These are phyloP conservation scores for Albophoma yamanashiensis DNA, from an alignment of 2,329 filamentous ascomycete species.

Conservation along the genomic window DNA sequence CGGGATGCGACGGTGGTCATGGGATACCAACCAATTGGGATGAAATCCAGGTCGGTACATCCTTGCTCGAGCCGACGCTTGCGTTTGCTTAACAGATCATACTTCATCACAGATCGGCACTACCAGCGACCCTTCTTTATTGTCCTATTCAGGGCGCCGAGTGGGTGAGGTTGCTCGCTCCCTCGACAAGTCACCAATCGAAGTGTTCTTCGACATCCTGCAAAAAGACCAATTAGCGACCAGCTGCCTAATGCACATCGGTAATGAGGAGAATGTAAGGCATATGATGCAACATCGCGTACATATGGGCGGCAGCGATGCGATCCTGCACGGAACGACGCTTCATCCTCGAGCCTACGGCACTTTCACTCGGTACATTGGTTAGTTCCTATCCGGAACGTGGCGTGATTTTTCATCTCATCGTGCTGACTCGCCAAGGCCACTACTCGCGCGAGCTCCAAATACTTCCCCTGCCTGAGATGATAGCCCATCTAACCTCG, in stretches of 20 bases:
- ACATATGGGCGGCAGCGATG: slow-evolving; percentile 13
- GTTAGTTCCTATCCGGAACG: slow-evolving; percentile 1
- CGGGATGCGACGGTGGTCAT: slow-evolving; percentile 13
- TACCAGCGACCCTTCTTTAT: slow-evolving; percentile 4
- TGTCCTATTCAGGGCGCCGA: slow-evolving; percentile 9
- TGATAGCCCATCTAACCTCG: slow-evolving; percentile 12
- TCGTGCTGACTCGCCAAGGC: slow-evolving; percentile 1
- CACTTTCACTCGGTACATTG: slow-evolving; percentile 13
- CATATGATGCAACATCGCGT: slow-evolving; percentile 14
- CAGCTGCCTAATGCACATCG: slow-evolving; percentile 12
- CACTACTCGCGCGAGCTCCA: slow-evolving; percentile 12
- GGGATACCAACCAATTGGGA: slow-evolving; percentile 16
- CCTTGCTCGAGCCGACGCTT: not conserved
- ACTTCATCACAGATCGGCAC: slow-evolving; percentile 5
- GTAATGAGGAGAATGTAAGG: slow-evolving; percentile 12
- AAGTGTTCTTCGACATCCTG: slow-evolving; percentile 11
- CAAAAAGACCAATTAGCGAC: slow-evolving; percentile 11
- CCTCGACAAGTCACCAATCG: slow-evolving; percentile 4
- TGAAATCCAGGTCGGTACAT: slow-evolving; percentile 9
- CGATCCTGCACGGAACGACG: slow-evolving; percentile 12
- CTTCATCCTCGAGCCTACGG: slow-evolving; percentile 13
- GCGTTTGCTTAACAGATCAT: not conserved
- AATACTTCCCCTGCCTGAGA: slow-evolving; percentile 9
- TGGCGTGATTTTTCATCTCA: not conserved
- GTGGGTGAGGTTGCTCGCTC: slow-evolving; percentile 9